Conservation (phyloP, 148 eudicot genomes). For the Mesembryanthemum crystallinum region DNA sequence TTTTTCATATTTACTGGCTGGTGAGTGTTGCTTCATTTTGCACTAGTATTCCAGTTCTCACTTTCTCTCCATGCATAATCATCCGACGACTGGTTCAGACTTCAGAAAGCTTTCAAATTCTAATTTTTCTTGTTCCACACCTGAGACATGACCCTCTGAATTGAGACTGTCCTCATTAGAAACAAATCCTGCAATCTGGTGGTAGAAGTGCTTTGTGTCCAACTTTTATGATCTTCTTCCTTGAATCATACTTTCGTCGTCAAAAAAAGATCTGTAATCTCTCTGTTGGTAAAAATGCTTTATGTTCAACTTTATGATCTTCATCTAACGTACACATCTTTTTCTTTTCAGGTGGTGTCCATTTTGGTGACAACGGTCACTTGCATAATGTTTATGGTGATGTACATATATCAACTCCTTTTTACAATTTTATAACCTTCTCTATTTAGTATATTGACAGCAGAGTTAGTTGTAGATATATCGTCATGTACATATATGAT, state of each 20-base stretch:
- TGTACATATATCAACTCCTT: constrained; percentile 17
- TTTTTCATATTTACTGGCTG: no score
- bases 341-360: constrained; percentile 85
- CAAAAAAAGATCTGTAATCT: no score
- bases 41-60: background rate
- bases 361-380: constrained; percentile 55
- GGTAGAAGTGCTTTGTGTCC: no score
- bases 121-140: no score
- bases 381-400: constrained; percentile 9
- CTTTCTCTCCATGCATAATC: background rate
- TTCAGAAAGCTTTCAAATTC: background rate
- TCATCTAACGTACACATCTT: background rate
- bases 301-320: background rate
- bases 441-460: background rate
- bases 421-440: background rate
- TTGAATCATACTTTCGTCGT: no score
- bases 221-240: no score
- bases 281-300: background rate
- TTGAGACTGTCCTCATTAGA: no score
- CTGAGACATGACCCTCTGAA: background rate
- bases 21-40: background rate
- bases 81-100: background rate
- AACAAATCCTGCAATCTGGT: no score
- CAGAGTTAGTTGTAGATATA: background rate
- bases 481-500: constrained; percentile 22